A percentile compares a stretch with the other conserved stretches of the same genome.
Conservation (phyloP, 2,329 filamentous ascomycete species). For the Aspergillus ochraceoroseus region DNA sequence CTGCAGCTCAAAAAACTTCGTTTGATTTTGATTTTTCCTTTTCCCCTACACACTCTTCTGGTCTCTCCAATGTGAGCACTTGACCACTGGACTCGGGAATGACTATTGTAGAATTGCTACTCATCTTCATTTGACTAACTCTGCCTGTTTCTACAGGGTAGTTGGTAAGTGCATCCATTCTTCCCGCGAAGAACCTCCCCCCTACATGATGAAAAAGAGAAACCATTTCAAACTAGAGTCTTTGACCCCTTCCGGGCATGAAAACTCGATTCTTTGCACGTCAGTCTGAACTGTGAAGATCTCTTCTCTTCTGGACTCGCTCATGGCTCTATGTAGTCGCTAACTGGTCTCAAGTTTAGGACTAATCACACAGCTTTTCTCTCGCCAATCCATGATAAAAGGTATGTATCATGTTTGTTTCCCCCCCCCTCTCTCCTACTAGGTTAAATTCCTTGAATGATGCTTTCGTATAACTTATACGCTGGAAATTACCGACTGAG, state of each 20-base stretch:
- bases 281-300: slow-evolving; percentile 68
- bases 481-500: slow-evolving; percentile 98
- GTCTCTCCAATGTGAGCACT: slow-evolving; percentile 1
- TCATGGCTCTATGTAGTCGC: slow-evolving; percentile 1
- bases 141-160: slow-evolving; percentile 4
- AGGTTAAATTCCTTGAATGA: slow-evolving; percentile 48
- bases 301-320: slow-evolving; percentile 5
- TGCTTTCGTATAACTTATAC: slow-evolving; percentile 58
- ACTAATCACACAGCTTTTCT: slow-evolving; percentile 2
- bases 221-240: slow-evolving; percentile 90
- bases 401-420: slow-evolving; percentile 29
- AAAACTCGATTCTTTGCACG: slow-evolving; percentile 74
- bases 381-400: too few species aligned
- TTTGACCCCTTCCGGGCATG: slow-evolving; percentile 78
- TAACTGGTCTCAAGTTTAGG: slow-evolving; percentile 4
- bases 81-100: too few species aligned
- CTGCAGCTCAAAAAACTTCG: slow-evolving; percentile 20
- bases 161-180: slow-evolving; percentile 29
- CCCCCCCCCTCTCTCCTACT: too few species aligned
- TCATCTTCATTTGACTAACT: too few species aligned
- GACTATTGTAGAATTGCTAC: too few species aligned
- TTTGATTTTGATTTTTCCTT: slow-evolving; percentile 18
- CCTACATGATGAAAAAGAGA: slow-evolving; percentile 70
- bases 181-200: slow-evolving; percentile 26
- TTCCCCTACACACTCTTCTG: slow-evolving; percentile 19